Base-by-base conservation (phyloP, 179 eudicot genomes). In the Drosera spatulata region DNA sequence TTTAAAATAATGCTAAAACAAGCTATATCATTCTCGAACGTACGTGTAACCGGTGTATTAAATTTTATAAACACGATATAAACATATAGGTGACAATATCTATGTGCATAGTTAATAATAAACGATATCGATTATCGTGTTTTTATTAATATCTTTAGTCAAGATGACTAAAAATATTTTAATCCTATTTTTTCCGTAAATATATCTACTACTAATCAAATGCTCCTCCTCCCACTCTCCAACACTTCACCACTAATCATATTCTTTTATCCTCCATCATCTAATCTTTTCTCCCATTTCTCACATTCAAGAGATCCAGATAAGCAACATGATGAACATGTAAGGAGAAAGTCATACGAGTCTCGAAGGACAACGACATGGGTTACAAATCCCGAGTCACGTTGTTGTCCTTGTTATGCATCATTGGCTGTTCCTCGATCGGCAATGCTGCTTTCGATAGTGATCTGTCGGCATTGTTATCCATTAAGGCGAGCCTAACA, bases 401-500 rank as follows among this genome's bases (percentile, higher is more conserved):
- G 55, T 41, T 64, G 50, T 41, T 65, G 14, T 67, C 80, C 58
- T 76, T 73, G 58, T 71, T 15, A 71, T 67, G 70, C 67, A 79
- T 41, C 81, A 71, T 73, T 70, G 69, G 67, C 64, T 61, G 70
- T 67, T 40, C 56, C 10, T 55, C 73, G 11, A 0, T 46, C 14
- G 57, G 22, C 41, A 48, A 55, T 46, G 59, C 10, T 47, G 53
- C 60, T 50, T 9, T 37, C 10, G 47, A 12, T n/a, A 66, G 77
- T 57, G 87, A 85, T 70, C 72, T 41, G 2, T 74, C 86, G 0
- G 41, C 71, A 50, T 76, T 93, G 10, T 53, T 93, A 10, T 81
- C 85, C 10, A 80, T 89, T 52, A 93, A 89, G 66, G 73, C 77
- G 2, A 58, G 68, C 33, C 75, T 93, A 1, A 10, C 72, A 12